Base-by-base conservation (phyloP, 805 yeast species). In the Teunomyces atbi region DNA sequence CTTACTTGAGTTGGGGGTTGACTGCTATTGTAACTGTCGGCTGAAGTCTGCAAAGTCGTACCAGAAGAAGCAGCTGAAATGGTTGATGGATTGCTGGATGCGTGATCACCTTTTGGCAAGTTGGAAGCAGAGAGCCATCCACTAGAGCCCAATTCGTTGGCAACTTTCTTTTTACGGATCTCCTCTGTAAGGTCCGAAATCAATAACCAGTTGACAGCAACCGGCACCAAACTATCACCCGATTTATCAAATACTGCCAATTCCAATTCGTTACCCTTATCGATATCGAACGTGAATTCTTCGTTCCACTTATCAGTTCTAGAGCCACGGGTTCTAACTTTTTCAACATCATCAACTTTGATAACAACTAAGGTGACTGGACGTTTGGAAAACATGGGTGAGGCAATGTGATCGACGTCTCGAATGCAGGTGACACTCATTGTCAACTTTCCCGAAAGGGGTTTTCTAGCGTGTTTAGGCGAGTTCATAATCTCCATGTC, bases 141-240 rank as follows among this genome's bases (percentile, higher is more conserved):
- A 41, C 83, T 79, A 34, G 73, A 77, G 2, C 83, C 86, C 48
- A 78, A 68, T 35, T 87, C 88, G 57, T 81, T 83, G 6, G 82
- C 88, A 18, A 88, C 91, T 58, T 89, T 89, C 64, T 84, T 86
- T 58, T 94, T 86, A 66, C 99, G 88, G 45, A 92, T 78, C 56
- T 94, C 98, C 70, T 94, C 99, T 0, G 95, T 90, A 36, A 94
- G 79, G 65, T 94, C 99, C 3, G 95, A 83, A 23, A 94, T 74
- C 30, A 92, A 78, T 21, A 92, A 76, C 99, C 99, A 94, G 57
- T 86, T 81, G 32, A 94, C 76, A 6, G 96, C 99, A 6, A 94
- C 97, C 0, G 99, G 98, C 6, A 84, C 81, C 49, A 77, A 69
- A 42, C 74, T 78, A 47, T 74, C 81, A 32, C 87, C 87, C 10